phyloP scores from a whole-genome alignment of 768 basidiomycete genomes.

The Trametes gibbosa region DNA sequence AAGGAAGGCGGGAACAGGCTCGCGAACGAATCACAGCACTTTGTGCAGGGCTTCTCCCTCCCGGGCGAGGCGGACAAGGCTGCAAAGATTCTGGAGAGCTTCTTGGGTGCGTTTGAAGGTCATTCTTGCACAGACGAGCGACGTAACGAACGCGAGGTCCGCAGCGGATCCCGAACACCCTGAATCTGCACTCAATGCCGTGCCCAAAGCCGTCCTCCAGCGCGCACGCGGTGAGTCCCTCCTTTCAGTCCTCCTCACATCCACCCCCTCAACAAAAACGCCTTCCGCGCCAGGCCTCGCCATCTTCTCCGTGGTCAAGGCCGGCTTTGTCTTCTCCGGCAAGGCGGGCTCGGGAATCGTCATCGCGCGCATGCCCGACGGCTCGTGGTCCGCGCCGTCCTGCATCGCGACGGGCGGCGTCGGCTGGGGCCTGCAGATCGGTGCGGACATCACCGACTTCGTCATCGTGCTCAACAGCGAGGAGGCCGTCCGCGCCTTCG shows the following conservation, averaged over 20 bases:
- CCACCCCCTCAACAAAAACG: too few relatives aligned
- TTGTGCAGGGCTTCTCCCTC: constrained; percentile 82
- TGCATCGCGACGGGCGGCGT: constrained; percentile 96
- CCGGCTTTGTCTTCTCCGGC: constrained; percentile 93
- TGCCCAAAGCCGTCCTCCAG: constrained; percentile 90
- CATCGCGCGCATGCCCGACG: constrained; percentile 89
- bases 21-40: constrained; percentile 71
- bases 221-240: constrained; percentile 70
- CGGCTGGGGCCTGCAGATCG: constrained; percentile 94
- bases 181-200: constrained; percentile 86
- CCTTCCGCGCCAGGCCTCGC: constrained; percentile 71
- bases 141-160: not conserved
- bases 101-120: constrained; percentile 60
- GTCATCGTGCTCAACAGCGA: constrained; percentile 97
- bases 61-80: constrained; percentile 95
- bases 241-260: not conserved
- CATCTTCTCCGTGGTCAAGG: constrained; percentile 90
- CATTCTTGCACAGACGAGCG: not conserved
- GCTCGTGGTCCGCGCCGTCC: constrained; percentile 95
- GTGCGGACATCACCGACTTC: constrained; percentile 93
- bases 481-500: constrained; percentile 94
- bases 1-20: constrained; percentile 65
- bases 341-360: constrained; percentile 93
- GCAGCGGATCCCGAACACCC: constrained; percentile 85
- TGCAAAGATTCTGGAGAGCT: constrained; percentile 84